These are phyloP conservation scores for Achlya hypogyna DNA, from an alignment of 352 stramenopile genomes.

Conservation along the genomic window DNA sequence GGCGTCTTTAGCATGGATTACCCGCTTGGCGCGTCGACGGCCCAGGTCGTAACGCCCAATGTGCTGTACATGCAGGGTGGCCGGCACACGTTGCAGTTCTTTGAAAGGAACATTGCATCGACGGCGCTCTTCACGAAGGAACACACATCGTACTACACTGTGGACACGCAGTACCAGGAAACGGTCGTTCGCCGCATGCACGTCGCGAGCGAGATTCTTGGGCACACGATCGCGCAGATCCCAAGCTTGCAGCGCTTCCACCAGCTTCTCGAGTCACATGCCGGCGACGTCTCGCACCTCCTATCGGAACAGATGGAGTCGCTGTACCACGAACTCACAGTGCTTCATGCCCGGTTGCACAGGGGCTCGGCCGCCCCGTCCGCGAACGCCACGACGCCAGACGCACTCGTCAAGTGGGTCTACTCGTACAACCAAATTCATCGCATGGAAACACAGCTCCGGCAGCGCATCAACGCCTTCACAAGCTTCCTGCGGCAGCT, in stretches of 20 bases:
- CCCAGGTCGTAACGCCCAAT: conserved; percentile 11
- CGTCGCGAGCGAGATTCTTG: conserved; percentile 68
- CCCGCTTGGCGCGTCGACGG: neutral
- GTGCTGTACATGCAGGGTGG: conserved; percentile 35
- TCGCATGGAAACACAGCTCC: conserved; percentile 43
- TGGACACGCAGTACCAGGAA: conserved; percentile 14
- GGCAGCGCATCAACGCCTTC: conserved; percentile 50
- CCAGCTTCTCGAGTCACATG: conserved; percentile 55
- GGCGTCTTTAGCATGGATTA: conserved; percentile 26
- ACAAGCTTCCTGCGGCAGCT: conserved; percentile 60
- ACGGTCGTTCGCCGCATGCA: conserved; percentile 21
- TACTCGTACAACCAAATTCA: conserved; percentile 15
- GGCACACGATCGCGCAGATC: conserved; percentile 77
- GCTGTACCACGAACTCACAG: conserved; percentile 48
- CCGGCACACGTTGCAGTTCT: conserved; percentile 39
- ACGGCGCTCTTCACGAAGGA: neutral
- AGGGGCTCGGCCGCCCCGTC: neutral
- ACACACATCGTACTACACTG: conserved; percentile 5
- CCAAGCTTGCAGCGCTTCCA: conserved; percentile 75
- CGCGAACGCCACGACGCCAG: neutral
- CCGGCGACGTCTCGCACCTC: conserved; percentile 56
- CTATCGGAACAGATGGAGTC: conserved; percentile 57
- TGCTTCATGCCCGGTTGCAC: conserved; percentile 29
- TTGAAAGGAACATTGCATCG: conserved; percentile 20
- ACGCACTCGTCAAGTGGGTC: neutral